phyloP scores from a whole-genome alignment of 2,329 filamentous ascomycete species.

The Cladosporium austrohemisphaericum region DNA sequence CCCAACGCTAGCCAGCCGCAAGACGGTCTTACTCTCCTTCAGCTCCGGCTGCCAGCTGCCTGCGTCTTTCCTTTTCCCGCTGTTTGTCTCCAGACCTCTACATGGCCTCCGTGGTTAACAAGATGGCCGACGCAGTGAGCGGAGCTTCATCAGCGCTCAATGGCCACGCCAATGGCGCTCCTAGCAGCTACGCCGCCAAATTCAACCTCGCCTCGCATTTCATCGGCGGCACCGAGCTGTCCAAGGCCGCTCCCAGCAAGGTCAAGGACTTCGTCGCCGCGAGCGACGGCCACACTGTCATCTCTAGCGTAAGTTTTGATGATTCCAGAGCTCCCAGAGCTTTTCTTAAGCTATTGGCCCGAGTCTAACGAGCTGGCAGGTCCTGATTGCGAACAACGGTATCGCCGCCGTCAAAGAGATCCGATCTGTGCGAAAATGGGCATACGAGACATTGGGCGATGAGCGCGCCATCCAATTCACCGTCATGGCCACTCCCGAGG shows the following conservation, averaged over 20 bases:
- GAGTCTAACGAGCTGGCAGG: constrained; percentile 50
- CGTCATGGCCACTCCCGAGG: constrained; percentile 98
- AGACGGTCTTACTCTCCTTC: constrained; percentile 5
- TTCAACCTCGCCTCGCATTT: constrained; percentile 87
- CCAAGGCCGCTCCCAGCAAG: constrained; percentile 73
- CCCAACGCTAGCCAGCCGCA: neutral
- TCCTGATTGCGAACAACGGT: constrained; percentile 98
- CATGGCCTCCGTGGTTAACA: constrained; percentile 30
- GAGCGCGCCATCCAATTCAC: constrained; percentile 98
- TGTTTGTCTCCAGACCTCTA: constrained; percentile 17
- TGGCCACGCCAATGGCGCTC: constrained; percentile 47
- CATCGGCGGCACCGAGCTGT: constrained; percentile 88
- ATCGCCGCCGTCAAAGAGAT: constrained; percentile 99
- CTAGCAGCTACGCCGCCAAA: constrained; percentile 71
- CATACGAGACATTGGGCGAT: constrained; percentile 98
- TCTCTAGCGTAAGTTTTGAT: constrained; percentile 76
- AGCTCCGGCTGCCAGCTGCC: constrained; percentile 1
- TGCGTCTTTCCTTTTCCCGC: constrained; percentile 17
- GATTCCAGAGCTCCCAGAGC: neutral
- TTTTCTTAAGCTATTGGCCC: constrained; percentile 5
- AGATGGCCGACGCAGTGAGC: constrained; percentile 40
- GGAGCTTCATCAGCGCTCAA: constrained; percentile 27
- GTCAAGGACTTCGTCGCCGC: constrained; percentile 94
- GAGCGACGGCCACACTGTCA: constrained; percentile 93
- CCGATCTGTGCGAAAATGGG: constrained; percentile 98